A percentile compares a stretch with the other conserved stretches of the same genome.
Evolutionary conservation across 2,329 filamentous ascomycete species (phyloP).

Genomic region (Fusarium domesticum): DNA sequence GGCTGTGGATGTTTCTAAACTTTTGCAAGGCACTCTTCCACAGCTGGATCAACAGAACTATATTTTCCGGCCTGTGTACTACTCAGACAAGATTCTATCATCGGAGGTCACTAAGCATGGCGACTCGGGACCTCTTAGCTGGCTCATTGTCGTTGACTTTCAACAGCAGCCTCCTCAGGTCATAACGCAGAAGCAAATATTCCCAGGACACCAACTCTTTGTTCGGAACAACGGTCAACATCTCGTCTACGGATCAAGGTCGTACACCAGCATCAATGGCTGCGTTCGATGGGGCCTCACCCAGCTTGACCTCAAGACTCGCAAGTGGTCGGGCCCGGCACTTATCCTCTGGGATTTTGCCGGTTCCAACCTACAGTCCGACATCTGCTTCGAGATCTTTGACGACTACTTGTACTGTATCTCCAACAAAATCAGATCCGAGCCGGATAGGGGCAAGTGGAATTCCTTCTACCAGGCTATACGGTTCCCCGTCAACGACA

Average conservation of each 20-base stretch:
- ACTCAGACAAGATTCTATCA: slow-evolving; percentile 54
- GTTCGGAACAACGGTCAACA: slow-evolving; percentile 61
- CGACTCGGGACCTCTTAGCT: slow-evolving; percentile 38
- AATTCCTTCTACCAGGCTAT: slow-evolving; percentile 67
- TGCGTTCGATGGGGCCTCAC: slow-evolving; percentile 61
- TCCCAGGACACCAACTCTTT: slow-evolving; percentile 57
- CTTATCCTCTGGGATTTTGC: slow-evolving; percentile 57
- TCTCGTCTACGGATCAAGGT: slow-evolving; percentile 66
- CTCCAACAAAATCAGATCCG: slow-evolving; percentile 61
- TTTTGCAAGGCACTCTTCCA: slow-evolving; percentile 38
- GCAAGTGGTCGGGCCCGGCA: slow-evolving; percentile 41
- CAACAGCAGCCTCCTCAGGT: slow-evolving; percentile 45
- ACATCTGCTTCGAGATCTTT: slow-evolving; percentile 70
- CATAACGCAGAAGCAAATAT: slow-evolving; percentile 37
- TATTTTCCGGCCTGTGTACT: slow-evolving; percentile 55
- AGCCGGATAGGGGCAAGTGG: slow-evolving; percentile 63
- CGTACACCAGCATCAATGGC: slow-evolving; percentile 49
- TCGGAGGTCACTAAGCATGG: slow-evolving; percentile 51
- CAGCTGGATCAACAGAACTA: slow-evolving; percentile 37
- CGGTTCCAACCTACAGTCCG: slow-evolving; percentile 63
- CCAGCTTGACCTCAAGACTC: slow-evolving; percentile 46
- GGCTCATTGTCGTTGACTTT: slow-evolving; percentile 46
- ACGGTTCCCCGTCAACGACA: slow-evolving; percentile 54
- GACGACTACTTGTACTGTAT: slow-evolving; percentile 65
- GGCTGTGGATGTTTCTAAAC: slow-evolving; percentile 51